Percentiles rank a stretch among this genome's conserved stretches.
phyloP scores from a whole-genome alignment of 177 flowering plant genomes.

The Vitis hybrid region DNA sequence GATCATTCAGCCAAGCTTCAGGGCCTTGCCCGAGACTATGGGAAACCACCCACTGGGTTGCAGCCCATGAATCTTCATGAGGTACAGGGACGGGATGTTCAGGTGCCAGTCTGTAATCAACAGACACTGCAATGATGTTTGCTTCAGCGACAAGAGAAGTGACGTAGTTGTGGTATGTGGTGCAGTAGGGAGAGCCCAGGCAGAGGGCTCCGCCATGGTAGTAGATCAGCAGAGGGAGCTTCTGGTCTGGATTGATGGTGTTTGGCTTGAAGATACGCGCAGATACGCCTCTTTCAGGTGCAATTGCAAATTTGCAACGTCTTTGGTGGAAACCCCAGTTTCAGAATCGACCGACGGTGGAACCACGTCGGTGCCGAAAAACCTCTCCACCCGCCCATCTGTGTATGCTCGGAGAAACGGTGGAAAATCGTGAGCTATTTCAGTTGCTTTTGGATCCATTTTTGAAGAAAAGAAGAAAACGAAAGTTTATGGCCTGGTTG shows the following conservation, averaged over 20 bases:
- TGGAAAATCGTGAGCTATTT: constrained; percentile 6
- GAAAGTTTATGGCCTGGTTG: too few relatives aligned
- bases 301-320: constrained; percentile 24
- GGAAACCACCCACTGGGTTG: constrained; percentile 11
- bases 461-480: background rate
- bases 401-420: constrained; percentile 11
- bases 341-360: constrained; percentile 24
- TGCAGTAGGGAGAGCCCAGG: constrained; percentile 24
- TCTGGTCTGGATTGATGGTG: background rate
- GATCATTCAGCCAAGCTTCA: constrained; percentile 22
- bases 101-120: constrained; percentile 20
- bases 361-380: constrained; percentile 5
- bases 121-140: constrained; percentile 17
- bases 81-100: constrained; percentile 10
- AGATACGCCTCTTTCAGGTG: constrained; percentile 12
- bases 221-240: constrained; percentile 29
- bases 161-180: constrained; percentile 18
- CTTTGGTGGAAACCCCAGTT: constrained; percentile 35
- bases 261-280: constrained; percentile 29
- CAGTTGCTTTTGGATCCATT: constrained; percentile 4
- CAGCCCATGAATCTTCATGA: constrained; percentile 17
- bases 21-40: background rate
- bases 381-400: constrained; percentile 18
- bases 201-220: constrained; percentile 49
- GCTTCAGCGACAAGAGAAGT: constrained; percentile 14